Evolutionary conservation across 2,329 filamentous ascomycete genomes (phyloP), one percentile per base, ranked within the genome.

Genomic region (Xylariaceae sp.): DNA sequence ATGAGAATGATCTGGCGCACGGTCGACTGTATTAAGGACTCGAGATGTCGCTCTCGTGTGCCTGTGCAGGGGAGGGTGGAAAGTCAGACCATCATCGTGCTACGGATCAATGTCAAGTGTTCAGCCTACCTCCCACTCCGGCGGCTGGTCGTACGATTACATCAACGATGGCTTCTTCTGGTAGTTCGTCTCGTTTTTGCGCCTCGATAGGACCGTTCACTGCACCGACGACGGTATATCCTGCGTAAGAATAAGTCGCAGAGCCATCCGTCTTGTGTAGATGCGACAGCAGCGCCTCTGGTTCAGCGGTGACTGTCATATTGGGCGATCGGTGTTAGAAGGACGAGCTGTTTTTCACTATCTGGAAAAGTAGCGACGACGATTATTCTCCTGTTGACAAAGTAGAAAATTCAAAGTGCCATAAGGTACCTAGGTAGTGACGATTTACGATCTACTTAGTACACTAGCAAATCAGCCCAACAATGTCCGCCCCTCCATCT

Each of bases 201-300:
- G 94, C 91, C 78, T 99, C 95, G 65, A 98, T 86, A 14, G 95
- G 95, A 0, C 94, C 95, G 75, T 96, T 98, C 65, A 96, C 92
- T 12, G 91, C 88, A 53, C 89, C 90, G 51, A 96, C 85, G 63
- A 98, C 84, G 40, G 87, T 88, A 75, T 92, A 96, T 45, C 92
- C 90, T 55, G 85, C 81, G 67, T 87, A 82, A 2, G 89, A 86
- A 72, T 91, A 92, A 8, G 86, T 88, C 9, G 90, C 90, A 44
- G 92, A 96, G 60, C 91, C 91, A 72, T 96, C 91, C 23, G 90
- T 84, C 60, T 87, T 88, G 58, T 85, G 81, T 2, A 96, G 81
- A 63, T 82, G 80, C 26, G 83, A 83, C 9, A 88, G 72, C 19
- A 79, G 73, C 29, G 80, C 83, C 52, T 78, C 76, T 31, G 84